Evolutionary conservation across 169 alveolate genomes (phyloP), one percentile per base, ranked within the genome.

Genomic region (Cryptosporidium xiaoi): DNA sequence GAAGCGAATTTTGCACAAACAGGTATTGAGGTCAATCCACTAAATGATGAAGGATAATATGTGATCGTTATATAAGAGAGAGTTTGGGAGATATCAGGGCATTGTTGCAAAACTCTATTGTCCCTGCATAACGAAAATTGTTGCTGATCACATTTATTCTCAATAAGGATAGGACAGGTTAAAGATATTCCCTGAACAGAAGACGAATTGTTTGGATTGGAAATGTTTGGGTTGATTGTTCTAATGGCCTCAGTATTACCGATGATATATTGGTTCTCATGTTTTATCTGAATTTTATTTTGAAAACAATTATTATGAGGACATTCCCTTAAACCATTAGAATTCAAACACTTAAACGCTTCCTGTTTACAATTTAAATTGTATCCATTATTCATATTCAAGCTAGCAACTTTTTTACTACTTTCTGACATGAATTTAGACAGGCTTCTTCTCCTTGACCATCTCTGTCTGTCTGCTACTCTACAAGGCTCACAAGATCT

Each of bases 401-500:
- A 27, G 27, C 16, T 1, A 8, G 68, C 16, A 55, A 24, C 56
- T 12, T 7, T n/a, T 4, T 27, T 50, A 56, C 34, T 56, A 16
- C 36, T 77, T 31, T 66, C 87, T 29, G 87, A 58, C 36, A 77
- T 58, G n/a, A 77, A 55, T 16, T 77, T 77, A 4, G 87, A 56
- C 16, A 77, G 56, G 29, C 31, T 77, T 29, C 87, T 77, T n/a
- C 87, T 77, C 44, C 87, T 77, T 31, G 87, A 77, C 87, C 87
- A 77, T 44, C 87, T 56, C 33, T 77, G 87, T 29, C 87, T 56
- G 40, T 77, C 87, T 58, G 87, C 87, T 34, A 77, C 87, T 46
- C 87, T 77, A 40, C 87, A 77, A 20, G 87, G 87, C 29, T 77
- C 87, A 31, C 87, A 77, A 29, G 87, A 77, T 56, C 87, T 77